Evolutionary conservation across 140 eudicot species (phyloP).

Genomic region (Oenanthe javanica): DNA sequence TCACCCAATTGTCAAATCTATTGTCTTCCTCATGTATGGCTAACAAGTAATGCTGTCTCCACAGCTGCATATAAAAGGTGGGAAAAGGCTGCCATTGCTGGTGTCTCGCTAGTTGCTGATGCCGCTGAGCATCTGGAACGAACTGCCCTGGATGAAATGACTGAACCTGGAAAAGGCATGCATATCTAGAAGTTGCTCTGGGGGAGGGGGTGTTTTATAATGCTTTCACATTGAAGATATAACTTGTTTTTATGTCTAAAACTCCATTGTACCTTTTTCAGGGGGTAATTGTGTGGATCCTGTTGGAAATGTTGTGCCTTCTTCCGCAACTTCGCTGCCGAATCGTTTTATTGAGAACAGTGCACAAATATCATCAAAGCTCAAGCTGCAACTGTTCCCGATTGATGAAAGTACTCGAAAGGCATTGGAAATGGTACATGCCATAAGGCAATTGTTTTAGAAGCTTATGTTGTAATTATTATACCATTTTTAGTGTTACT

Average conservation of each 20-base stretch:
- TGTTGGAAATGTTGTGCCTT: slow-evolving; percentile 30
- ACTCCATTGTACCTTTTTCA: slow-evolving; percentile 19
- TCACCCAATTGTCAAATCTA: not conserved
- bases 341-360: slow-evolving; percentile 16
- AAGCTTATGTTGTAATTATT: not conserved
- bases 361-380: slow-evolving; percentile 45
- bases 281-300: slow-evolving; percentile 33
- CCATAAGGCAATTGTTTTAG: not conserved
- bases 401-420: slow-evolving; percentile 67
- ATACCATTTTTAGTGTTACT: not conserved
- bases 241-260: not conserved
- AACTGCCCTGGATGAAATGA: slow-evolving; percentile 41
- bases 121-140: slow-evolving; percentile 97
- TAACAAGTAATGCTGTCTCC: slow-evolving; percentile 39
- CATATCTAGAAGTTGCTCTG: slow-evolving; percentile 15
- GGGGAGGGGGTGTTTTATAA: not conserved
- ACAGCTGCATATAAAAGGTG: slow-evolving; percentile 80
- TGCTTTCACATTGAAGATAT: not conserved
- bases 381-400: slow-evolving; percentile 90
- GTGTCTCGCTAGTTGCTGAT: slow-evolving; percentile 97
- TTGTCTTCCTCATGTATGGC: not conserved
- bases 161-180: slow-evolving; percentile 33
- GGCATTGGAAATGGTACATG: slow-evolving; percentile 69
- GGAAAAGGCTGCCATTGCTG: slow-evolving; percentile 99
- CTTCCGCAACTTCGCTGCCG: slow-evolving; percentile 32